Evolutionary conservation across 257 asterid genomes (phyloP).

Genomic region (Avicennia marina): DNA sequence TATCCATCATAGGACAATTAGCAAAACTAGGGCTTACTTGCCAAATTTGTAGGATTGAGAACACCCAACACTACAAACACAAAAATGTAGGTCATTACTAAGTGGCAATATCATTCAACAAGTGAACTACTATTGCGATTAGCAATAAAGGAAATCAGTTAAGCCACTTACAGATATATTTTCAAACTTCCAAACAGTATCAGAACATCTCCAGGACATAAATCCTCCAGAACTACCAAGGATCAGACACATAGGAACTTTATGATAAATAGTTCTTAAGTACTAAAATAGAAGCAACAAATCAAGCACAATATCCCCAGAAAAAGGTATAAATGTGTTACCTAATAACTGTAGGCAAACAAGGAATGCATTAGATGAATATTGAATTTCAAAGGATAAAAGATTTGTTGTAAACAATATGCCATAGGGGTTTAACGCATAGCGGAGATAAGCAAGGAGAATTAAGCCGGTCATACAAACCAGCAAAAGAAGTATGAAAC

Average conservation of each 20-base stretch:
- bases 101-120: conserved; percentile 1
- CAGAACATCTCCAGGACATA: conserved; percentile 52
- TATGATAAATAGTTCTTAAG: conserved; percentile 23
- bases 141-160: conserved; percentile 3
- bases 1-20: no score
- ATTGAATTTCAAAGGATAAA: neutral
- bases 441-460: neutral
- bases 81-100: conserved; percentile 31
- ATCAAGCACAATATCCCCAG: conserved; percentile 1
- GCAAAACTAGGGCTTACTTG: conserved; percentile 32
- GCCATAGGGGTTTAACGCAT: neutral
- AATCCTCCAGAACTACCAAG: conserved; percentile 74
- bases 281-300: conserved; percentile 21
- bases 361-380: neutral
- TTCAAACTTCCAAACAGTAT: conserved; percentile 46
- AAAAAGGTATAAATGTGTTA: conserved; percentile 5
- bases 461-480: conserved; percentile 2
- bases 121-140: neutral
- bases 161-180: conserved; percentile 44
- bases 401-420: neutral
- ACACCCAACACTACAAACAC: conserved; percentile 37
- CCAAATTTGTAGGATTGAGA: conserved; percentile 29
- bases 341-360: no score
- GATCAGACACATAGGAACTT: conserved; percentile 52
- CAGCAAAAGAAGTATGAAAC: neutral